phyloP scores from a whole-genome alignment of 306 rosid species.

The Malus sieversii region DNA sequence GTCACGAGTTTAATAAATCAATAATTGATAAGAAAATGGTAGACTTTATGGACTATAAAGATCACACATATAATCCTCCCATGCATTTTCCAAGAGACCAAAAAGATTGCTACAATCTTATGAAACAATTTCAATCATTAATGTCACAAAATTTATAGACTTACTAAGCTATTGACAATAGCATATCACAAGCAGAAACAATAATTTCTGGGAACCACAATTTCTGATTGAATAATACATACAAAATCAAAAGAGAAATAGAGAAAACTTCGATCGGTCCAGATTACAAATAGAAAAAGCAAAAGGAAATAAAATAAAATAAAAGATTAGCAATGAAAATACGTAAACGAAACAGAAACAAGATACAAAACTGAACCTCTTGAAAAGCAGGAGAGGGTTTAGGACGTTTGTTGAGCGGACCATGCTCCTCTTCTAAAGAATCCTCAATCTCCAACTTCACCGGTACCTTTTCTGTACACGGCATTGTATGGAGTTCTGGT shows the following conservation, averaged over 20 bases:
- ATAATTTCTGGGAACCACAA: background rate
- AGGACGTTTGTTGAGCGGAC: conserved; percentile 53
- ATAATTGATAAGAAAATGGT: no score
- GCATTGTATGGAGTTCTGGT: conserved; percentile 8
- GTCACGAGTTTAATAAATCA: background rate
- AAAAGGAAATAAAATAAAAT: background rate
- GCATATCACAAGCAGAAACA: background rate
- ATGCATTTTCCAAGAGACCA: background rate
- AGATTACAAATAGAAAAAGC: background rate
- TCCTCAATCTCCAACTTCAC: conserved; percentile 80
- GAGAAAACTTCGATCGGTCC: background rate
- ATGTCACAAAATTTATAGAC: background rate
- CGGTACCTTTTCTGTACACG: conserved; percentile 34
- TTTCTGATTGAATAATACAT: background rate
- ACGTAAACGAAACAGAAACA: background rate
- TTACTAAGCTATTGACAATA: background rate
- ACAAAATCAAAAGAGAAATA: background rate
- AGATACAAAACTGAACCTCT: conserved; percentile 32
- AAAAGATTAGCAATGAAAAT: background rate
- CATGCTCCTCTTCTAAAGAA: conserved; percentile 50
- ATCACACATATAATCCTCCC: background rate
- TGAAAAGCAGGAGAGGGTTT: conserved; percentile 36
- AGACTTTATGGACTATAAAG: background rate
- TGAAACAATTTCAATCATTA: background rate
- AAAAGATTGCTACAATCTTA: background rate